Conservation (phyloP, 106 monocot species). For the Chionographis japonica region DNA sequence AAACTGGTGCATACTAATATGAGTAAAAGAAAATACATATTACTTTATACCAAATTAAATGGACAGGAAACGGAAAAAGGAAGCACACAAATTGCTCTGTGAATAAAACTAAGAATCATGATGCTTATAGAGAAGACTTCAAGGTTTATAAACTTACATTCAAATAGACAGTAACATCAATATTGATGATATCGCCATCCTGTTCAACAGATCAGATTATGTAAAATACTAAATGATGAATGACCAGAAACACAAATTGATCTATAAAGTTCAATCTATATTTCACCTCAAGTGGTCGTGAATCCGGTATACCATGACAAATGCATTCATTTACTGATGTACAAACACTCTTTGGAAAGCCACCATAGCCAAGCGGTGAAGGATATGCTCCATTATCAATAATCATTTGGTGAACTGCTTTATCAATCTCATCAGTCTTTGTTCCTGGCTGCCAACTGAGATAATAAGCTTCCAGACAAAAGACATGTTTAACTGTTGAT, state of each 20-base stretch:
- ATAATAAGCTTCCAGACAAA: slow-evolving; percentile 1
- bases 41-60: no score
- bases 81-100: not conserved
- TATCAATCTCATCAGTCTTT: slow-evolving; percentile 93
- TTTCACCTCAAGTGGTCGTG: slow-evolving; percentile 75
- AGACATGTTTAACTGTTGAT: not conserved
- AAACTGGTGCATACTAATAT: no score
- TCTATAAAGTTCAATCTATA: not conserved
- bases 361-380: slow-evolving; percentile 97
- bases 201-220: slow-evolving; percentile 19
- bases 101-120: not conserved
- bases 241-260: not conserved
- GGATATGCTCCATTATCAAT: slow-evolving; percentile 97
- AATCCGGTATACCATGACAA: slow-evolving; percentile 98
- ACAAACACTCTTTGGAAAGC: slow-evolving; percentile 97
- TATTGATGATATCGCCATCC: slow-evolving; percentile 99
- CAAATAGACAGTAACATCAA: slow-evolving; percentile 97
- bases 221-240: not conserved
- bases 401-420: slow-evolving; percentile 95
- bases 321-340: slow-evolving; percentile 99
- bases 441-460: slow-evolving; percentile 76
- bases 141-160: slow-evolving; percentile 54
- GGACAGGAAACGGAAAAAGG: not conserved
- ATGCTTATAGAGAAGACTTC: not conserved
- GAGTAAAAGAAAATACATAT: no score